A percentile compares a stretch with the other conserved stretches of the same genome.
Evolutionary conservation across 1,284 basidiomycete genomes (phyloP).

Genomic region (Marasmius oreades): DNA sequence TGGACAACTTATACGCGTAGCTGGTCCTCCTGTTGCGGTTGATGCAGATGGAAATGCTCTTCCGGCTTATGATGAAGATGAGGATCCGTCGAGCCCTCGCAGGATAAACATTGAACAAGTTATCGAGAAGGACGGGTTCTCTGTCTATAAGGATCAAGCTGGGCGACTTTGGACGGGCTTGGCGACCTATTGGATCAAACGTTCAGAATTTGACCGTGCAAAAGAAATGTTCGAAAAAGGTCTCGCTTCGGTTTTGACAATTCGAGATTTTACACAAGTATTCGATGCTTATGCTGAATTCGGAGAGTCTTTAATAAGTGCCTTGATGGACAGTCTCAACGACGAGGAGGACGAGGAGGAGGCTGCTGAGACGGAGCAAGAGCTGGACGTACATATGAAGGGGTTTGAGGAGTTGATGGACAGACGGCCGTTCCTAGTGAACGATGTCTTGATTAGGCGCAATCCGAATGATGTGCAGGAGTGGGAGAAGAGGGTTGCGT

Average conservation of each 20-base stretch:
- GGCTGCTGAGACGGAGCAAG: constrained; percentile 75
- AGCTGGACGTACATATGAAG: constrained; percentile 88
- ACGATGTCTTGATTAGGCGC: constrained; percentile 89
- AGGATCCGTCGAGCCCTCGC: constrained; percentile 70
- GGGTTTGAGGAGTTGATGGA: constrained; percentile 96
- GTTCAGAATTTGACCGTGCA: constrained; percentile 90
- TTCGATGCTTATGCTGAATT: constrained; percentile 98
- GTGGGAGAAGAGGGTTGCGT: constrained; percentile 97
- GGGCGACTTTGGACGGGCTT: constrained; percentile 95
- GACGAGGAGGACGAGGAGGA: constrained; percentile 71
- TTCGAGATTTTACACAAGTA: constrained; percentile 97
- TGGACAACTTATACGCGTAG: constrained; percentile 72
- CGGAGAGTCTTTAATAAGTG: constrained; percentile 86
- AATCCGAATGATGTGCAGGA: constrained; percentile 99
- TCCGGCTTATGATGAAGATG: constrained; percentile 72
- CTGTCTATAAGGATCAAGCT: constrained; percentile 92
- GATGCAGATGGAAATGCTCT: constrained; percentile 44
- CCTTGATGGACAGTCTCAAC: constrained; percentile 86
- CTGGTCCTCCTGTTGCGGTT: constrained; percentile 64
- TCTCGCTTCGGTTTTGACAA: constrained; percentile 82
- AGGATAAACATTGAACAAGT: constrained; percentile 87
- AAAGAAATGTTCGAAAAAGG: constrained; percentile 88
- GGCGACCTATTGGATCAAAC: constrained; percentile 98
- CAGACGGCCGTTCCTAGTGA: constrained; percentile 92
- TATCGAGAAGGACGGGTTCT: constrained; percentile 82